phyloP scores from a whole-genome alignment of 2,329 filamentous ascomycete species.

The Raffaelea arxii region DNA sequence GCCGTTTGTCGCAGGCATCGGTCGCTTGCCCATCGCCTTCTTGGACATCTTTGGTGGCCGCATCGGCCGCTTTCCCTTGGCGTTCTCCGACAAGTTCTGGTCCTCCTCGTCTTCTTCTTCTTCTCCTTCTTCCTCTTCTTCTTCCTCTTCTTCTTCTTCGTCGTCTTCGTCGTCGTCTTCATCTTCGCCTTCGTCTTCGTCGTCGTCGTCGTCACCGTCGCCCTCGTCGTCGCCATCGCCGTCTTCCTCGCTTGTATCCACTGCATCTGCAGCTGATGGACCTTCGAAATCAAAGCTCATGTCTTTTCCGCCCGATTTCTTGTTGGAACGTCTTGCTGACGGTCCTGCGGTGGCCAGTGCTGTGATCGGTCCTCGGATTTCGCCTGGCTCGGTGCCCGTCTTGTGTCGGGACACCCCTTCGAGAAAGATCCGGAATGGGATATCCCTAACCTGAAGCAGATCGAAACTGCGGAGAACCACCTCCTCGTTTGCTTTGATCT shows the following conservation, averaged over 20 bases:
- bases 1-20: constrained; percentile 6
- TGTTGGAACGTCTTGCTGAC: too few species aligned
- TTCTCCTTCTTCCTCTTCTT: background rate
- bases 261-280: constrained; percentile 41
- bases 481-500: constrained; percentile 43
- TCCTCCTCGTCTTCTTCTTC: too few species aligned
- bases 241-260: constrained; percentile 45
- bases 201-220: constrained; percentile 18
- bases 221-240: constrained; percentile 17
- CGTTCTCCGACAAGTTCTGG: constrained; percentile 12
- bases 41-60: constrained; percentile 19
- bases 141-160: constrained; percentile 1
- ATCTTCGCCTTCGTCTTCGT: constrained; percentile 18
- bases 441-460: constrained; percentile 61
- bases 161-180: constrained; percentile 18
- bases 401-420: constrained; percentile 50
- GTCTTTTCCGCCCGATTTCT: constrained; percentile 51
- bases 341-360: too few species aligned
- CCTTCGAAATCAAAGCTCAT: constrained; percentile 69
- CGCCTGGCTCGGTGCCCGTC: constrained; percentile 45
- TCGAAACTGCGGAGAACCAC: constrained; percentile 54
- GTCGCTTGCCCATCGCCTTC: too few species aligned
- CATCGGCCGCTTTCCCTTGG: constrained; percentile 17
- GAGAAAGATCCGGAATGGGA: constrained; percentile 59
- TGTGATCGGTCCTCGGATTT: constrained; percentile 11